These are phyloP conservation scores for Quercus bicolor DNA, from an alignment of 306 rosid species.

Conservation along the genomic window DNA sequence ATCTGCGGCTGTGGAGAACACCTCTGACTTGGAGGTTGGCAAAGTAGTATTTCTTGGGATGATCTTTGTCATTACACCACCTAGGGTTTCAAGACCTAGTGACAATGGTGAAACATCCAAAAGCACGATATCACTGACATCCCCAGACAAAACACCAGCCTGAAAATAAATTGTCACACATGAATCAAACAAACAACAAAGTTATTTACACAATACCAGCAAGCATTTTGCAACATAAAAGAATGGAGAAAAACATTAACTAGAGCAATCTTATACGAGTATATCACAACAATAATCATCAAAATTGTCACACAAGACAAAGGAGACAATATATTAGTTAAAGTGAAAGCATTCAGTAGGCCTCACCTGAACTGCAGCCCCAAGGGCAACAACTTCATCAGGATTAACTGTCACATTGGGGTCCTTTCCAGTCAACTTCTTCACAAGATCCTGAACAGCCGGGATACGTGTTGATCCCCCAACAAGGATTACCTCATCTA, in stretches of 20 bases:
- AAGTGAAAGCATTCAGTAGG: not conserved
- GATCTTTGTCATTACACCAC: slow-evolving; percentile 95
- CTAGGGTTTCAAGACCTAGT: slow-evolving; percentile 81
- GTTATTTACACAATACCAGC: too few species aligned
- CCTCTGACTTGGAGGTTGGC: slow-evolving; percentile 95
- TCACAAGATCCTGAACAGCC: slow-evolving; percentile 84
- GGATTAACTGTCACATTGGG: slow-evolving; percentile 93
- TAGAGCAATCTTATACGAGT: too few species aligned
- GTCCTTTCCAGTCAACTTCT: slow-evolving; percentile 81
- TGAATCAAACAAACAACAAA: too few species aligned
- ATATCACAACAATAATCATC: too few species aligned
- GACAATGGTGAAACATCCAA: slow-evolving; percentile 83
- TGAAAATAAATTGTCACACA: slow-evolving; percentile 16
- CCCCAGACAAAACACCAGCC: slow-evolving; percentile 56
- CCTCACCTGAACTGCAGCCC: slow-evolving; percentile 91
- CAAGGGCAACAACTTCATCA: slow-evolving; percentile 93
- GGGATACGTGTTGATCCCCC: slow-evolving; percentile 96
- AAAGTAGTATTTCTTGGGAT: slow-evolving; percentile 93
- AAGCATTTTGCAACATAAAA: too few species aligned
- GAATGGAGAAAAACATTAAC: too few species aligned
- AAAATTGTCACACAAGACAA: too few species aligned
- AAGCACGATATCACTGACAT: slow-evolving; percentile 39
- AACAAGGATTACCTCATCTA: slow-evolving; percentile 89
- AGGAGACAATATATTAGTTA: too few species aligned
- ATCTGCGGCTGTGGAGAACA: slow-evolving; percentile 93